Evolutionary conservation across 2,329 filamentous ascomycete species (phyloP).

Genomic region (Xylariaceae sp.): DNA sequence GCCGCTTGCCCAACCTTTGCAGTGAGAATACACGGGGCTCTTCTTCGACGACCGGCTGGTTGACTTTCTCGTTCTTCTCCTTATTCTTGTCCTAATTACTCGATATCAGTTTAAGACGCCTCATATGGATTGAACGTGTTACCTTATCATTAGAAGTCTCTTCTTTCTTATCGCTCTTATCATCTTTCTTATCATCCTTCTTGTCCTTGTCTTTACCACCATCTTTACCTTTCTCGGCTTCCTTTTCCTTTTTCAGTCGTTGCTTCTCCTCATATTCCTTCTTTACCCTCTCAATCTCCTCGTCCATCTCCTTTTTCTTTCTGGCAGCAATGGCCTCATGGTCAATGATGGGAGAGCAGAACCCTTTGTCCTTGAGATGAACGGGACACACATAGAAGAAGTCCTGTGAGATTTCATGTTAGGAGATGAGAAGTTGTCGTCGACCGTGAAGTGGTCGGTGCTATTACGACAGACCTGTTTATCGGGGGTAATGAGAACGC

Average conservation of each 20-base stretch:
- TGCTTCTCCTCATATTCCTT: constrained; percentile 74
- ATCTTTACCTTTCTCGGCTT: constrained; percentile 50
- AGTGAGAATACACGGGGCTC: constrained; percentile 77
- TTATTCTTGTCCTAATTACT: constrained; percentile 22
- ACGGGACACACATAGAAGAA: constrained; percentile 86
- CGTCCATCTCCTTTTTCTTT: constrained; percentile 60
- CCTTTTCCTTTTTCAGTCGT: constrained; percentile 62
- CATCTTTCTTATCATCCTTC: constrained; percentile 38
- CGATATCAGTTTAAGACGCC: constrained; percentile 1
- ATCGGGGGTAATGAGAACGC: constrained; percentile 81
- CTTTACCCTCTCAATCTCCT: constrained; percentile 59
- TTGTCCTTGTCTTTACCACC: constrained; percentile 43
- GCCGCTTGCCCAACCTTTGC: constrained; percentile 54
- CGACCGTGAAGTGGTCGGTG: constrained; percentile 4
- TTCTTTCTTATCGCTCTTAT: constrained; percentile 19
- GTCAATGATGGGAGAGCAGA: constrained; percentile 70
- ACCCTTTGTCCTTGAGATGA: constrained; percentile 77
- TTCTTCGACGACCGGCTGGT: constrained; percentile 45
- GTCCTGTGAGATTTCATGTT: constrained; percentile 44
- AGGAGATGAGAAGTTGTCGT: background rate
- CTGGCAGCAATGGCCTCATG: constrained; percentile 58
- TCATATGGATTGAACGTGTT: background rate
- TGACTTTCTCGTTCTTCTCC: constrained; percentile 34
- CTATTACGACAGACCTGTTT: constrained; percentile 60
- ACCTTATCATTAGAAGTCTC: constrained; percentile 31